Evolutionary conservation across 768 basidiomycete species (phyloP), one percentile per base, ranked within the genome.

Genomic region (Suillus weaverae): DNA sequence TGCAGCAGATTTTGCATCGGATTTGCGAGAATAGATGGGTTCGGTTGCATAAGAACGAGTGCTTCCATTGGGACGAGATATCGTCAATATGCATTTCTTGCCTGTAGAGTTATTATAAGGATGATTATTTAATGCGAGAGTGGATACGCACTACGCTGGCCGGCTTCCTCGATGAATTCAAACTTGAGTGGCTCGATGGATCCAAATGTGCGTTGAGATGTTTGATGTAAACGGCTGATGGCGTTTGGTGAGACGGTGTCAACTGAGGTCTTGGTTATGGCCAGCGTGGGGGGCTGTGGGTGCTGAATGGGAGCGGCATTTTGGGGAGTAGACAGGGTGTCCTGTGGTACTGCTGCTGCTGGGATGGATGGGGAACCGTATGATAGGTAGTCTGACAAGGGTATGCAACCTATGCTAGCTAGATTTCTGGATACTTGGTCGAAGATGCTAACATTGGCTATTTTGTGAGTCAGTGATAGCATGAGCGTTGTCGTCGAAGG

Each of bases 61-160:
- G 2, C 72, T 63, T 20, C 86, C 87, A 38, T 84, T 80, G 0
- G 86, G 86, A 26, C 83, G 85, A 2, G 79, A 84, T 64, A 90
- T 84, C 1, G 86, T 87, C 46, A 90, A 71, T 57, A 86, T 86
- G 67, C 89, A 89, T 61, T 84, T 83, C 69, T 84, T 87, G 65
- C 71, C 87, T 89, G 69, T 9, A 3, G 3, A 35, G 14, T 9
- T 51, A 48, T 26, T 1, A 43, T 74, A 13, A 72, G 64, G 55
- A 32, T 41, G 48, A 10, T 13, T 41, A 6, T 8, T 26, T 30
- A 5, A 35, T 5, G 14, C 11, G 30, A 14, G n/a, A 18, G 5
- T 10, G 3, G 14, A 59, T 5, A 71, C 75, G 60, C 66, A 85
- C 84, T 76, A 36, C 70, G 73, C 1, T 77, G 71, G 0, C 73